Evolutionary conservation across 352 stramenopile genomes (phyloP).

Genomic region (Thalassiosira oceanica): DNA sequence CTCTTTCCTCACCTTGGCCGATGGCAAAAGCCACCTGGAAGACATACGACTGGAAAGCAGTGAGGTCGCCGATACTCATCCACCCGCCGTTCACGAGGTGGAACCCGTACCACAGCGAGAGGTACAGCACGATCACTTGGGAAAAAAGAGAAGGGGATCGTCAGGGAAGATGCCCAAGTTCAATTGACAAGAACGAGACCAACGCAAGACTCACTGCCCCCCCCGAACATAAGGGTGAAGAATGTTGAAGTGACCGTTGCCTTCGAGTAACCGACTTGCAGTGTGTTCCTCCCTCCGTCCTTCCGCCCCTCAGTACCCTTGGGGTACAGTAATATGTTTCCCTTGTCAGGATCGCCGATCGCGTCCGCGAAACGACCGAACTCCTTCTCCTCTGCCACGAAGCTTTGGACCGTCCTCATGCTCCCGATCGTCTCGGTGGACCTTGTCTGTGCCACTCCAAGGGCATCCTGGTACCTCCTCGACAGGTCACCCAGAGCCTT

Average conservation of each 20-base stretch:
- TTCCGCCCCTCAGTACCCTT: no score
- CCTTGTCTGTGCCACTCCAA: constrained; percentile 67
- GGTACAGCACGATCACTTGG: constrained; percentile 86
- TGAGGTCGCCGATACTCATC: constrained; percentile 88
- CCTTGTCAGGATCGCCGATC: constrained; percentile 58
- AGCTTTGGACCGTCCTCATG: constrained; percentile 76
- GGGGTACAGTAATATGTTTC: no score
- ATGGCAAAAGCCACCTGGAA: constrained; percentile 89
- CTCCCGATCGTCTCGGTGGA: constrained; percentile 75
- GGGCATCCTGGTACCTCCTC: constrained; percentile 56
- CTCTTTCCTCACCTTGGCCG: no score
- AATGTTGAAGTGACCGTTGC: constrained; percentile 44
- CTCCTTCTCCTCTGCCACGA: constrained; percentile 72
- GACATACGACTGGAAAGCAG: constrained; percentile 91
- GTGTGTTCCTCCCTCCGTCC: constrained; percentile 56
- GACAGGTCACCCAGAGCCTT: constrained; percentile 31
- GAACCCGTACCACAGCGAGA: constrained; percentile 89
- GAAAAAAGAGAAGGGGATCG: no score
- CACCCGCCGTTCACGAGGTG: constrained; percentile 85
- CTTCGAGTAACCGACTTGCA: constrained; percentile 64
- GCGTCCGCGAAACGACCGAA: constrained; percentile 45
- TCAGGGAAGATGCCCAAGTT: no score
- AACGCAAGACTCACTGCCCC: no score
- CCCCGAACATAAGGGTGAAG: constrained; percentile 52
- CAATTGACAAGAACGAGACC: no score